Evolutionary conservation across 129 eudicot genomes (phyloP), one percentile per base, ranked within the genome.

Genomic region (Helianthus annuus): DNA sequence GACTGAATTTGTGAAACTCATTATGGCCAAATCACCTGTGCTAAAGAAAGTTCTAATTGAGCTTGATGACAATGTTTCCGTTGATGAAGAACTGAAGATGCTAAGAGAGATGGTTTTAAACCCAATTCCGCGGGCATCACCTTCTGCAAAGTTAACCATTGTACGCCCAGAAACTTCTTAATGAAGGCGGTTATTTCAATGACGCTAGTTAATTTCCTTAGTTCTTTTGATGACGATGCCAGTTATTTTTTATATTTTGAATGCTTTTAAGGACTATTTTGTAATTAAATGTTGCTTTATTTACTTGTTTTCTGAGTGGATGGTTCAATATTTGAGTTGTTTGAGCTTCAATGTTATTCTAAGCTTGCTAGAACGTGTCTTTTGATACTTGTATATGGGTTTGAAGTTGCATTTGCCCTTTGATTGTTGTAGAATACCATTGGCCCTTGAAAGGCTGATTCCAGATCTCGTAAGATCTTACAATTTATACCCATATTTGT

Each of bases 81-180:
- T 11, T 9, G 58, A 13, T 11, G 56, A 72, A 24, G 69, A 51
- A 60, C 29, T 60, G 7, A 15, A 72, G 76, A 59, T 72, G 56
- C 56, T 59, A 10, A 72, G 45, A 59, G 34, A 46, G n/a, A 1
- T 45, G 76, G 15, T 72, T 40, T 42, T 3, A 44, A 27, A n/a
- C 7, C 51, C 69, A 12, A 19, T 19, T 0, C 19, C 16, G 0
- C 66, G 22, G 22, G 22, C 0, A 19, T 19, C 22, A 19, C 22
- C 22, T 19, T 19, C 22, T 19, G 22, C 22, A 19, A 19, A 19
- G 22, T 19, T 19, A 19, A 19, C 22, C 22, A 19, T 19, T 19
- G 22, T 19, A 19, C 22, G 22, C 22, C 22, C 22, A 19, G 22
- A 19, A 19, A 19, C 22, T 19, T 19, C 22, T 19, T 19, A 19